A percentile compares a stretch with the other conserved stretches of the same genome.
These are phyloP conservation scores for Pleurotus sapidus DNA, from an alignment of 768 basidiomycete species.

Conservation along the genomic window DNA sequence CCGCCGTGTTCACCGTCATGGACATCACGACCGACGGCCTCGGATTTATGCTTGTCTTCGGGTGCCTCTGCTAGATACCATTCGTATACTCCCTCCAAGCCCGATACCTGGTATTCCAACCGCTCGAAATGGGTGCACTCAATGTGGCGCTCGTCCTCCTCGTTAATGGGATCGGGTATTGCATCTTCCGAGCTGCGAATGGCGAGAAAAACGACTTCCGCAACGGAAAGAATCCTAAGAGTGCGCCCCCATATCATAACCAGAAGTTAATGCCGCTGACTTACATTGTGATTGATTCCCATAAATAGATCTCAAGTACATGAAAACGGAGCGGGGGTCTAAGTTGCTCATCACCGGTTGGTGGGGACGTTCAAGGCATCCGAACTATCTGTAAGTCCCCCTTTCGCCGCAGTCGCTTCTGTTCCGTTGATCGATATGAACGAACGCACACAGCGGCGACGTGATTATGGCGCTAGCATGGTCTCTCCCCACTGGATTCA, in stretches of 20 bases:
- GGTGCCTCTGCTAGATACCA: slow-evolving; percentile 90
- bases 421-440: background rate
- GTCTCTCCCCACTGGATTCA: slow-evolving; percentile 92
- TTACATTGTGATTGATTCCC: background rate
- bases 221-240: slow-evolving; percentile 90
- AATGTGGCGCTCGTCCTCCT: slow-evolving; percentile 55
- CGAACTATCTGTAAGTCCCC: slow-evolving; percentile 74
- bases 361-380: slow-evolving; percentile 94
- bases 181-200: slow-evolving; percentile 86
- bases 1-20: slow-evolving; percentile 90
- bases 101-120: slow-evolving; percentile 87
- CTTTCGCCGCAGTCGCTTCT: background rate
- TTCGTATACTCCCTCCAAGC: slow-evolving; percentile 95
- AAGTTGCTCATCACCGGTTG: slow-evolving; percentile 92
- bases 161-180: slow-evolving; percentile 74
- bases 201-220: slow-evolving; percentile 95
- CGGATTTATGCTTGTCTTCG: slow-evolving; percentile 95
- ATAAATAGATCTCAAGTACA: slow-evolving; percentile 65
- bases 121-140: slow-evolving; percentile 66
- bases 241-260: slow-evolving; percentile 35
- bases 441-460: slow-evolving; percentile 54
- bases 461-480: slow-evolving; percentile 87
- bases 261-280: background rate
- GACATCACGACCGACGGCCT: slow-evolving; percentile 97
- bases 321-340: slow-evolving; percentile 80